Evolutionary conservation across 768 basidiomycete genomes (phyloP).

Genomic region (Hygrocybe punicea): DNA sequence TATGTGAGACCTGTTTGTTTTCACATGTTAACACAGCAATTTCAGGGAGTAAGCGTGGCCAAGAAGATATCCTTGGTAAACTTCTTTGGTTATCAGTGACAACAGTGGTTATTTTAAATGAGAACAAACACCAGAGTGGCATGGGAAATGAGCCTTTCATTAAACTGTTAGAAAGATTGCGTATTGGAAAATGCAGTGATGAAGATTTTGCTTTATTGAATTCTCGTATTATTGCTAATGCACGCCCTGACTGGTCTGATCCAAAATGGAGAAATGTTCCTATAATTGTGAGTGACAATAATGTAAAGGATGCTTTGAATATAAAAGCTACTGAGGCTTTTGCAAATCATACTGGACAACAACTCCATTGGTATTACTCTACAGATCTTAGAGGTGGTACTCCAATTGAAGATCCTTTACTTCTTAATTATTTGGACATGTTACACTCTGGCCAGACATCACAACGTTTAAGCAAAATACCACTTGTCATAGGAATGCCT

Average conservation of each 20-base stretch:
- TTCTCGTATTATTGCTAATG: constrained; percentile 10
- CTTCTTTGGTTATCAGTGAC: constrained; percentile 33
- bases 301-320: constrained; percentile 38
- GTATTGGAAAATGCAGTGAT: constrained; percentile 24
- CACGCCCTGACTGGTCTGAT: neutral
- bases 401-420: neutral
- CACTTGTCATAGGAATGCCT: constrained; percentile 32
- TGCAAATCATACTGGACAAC: constrained; percentile 16
- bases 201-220: constrained; percentile 24
- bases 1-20: neutral
- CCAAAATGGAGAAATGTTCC: constrained; percentile 27
- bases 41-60: constrained; percentile 2
- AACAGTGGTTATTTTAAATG: constrained; percentile 27
- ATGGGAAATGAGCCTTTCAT: constrained; percentile 21
- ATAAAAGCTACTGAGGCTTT: constrained; percentile 19
- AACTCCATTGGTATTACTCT: constrained; percentile 31
- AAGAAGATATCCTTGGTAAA: constrained; percentile 27
- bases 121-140: constrained; percentile 28
- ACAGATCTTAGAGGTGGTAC: constrained; percentile 18
- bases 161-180: constrained; percentile 17
- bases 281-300: constrained; percentile 38
- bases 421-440: constrained; percentile 9
- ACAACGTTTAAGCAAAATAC: constrained; percentile 26
- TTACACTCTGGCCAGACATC: constrained; percentile 28
- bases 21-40: neutral